Evolutionary conservation across 139 green algal genomes (phyloP), one percentile per base, ranked within the genome.

Genomic region (Haematococcus lacustris): DNA sequence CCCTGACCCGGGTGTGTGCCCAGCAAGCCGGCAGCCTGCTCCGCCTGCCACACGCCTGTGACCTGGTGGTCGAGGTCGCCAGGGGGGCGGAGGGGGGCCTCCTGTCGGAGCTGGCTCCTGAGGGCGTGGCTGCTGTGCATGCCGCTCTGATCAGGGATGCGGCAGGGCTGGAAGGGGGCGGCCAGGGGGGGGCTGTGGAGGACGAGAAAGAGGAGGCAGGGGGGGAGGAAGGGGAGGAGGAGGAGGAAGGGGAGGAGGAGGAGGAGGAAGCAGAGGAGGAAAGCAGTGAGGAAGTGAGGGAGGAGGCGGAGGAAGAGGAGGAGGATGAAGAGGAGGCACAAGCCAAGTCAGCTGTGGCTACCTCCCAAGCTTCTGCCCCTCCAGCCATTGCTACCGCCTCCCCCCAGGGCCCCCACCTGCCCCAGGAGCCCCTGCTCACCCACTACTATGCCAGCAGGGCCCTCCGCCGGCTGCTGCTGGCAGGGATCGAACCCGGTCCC

Each of bases 11-110:
- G 66, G 50, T 9, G 67, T 80, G 50, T 80, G 78, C 51, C 61
- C 66, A 0, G 57, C 41, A 51, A 5, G 77, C 78, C 2, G 70
- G 26, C 17, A 28, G 69, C 50, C 75, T 93, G 37, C 53, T 95
- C 39, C 76, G 78, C 13, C 78, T 70, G 28, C 74, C 82, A 26
- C 66, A 84, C 7, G 80, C 77, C 1, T 77, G 70, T 41, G 83
- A 93, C 60, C 68, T 91, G 21, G 63, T 92, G 2, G 82, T 86
- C 3, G 89, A 94, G 76, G 83, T 88, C 38, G 87, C 81, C 26
- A 43, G 81, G 3, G 89, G 89, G 26, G 89, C 82, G 3, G 78
- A 85, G 30, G 28, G 66, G 66, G 67, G 68, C 28, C 26, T 92
- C 71, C 71, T 93, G 25, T 71, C 47, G 28, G 67, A 83, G 70